phyloP scores from a whole-genome alignment of 129 eudicot species.

The Silybum marianum region DNA sequence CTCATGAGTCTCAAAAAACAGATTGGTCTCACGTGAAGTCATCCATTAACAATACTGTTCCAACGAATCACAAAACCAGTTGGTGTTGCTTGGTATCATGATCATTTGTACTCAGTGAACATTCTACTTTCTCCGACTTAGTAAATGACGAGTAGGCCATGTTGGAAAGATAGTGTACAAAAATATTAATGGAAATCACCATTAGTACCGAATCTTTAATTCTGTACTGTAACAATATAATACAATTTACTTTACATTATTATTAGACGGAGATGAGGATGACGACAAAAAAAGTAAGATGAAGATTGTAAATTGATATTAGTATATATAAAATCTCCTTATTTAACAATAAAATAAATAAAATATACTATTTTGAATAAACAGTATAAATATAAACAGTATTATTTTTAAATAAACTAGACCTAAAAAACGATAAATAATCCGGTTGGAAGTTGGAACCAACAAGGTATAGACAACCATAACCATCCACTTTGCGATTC shows the following conservation, averaged over 20 bases:
- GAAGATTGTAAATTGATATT: neutral
- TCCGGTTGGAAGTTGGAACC: neutral
- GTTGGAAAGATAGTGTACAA: neutral
- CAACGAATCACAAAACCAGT: neutral
- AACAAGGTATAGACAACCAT: neutral
- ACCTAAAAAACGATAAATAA: neutral
- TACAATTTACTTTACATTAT: neutral
- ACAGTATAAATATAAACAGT: too few species aligned
- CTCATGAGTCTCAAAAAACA: too few species aligned
- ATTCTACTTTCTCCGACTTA: neutral
- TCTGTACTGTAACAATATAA: neutral
- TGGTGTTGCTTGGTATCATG: neutral
- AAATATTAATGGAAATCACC: neutral
- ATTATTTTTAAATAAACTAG: too few species aligned
- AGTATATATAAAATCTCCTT: neutral
- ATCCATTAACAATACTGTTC: neutral
- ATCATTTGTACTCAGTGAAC: neutral
- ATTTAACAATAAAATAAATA: neutral
- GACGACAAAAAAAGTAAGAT: neutral
- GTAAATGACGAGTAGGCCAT: neutral
- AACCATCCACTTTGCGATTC: conserved; percentile 19
- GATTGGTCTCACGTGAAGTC: too few species aligned
- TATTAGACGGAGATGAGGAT: neutral
- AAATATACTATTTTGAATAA: too few species aligned
- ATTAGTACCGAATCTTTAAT: neutral